phyloP scores from a whole-genome alignment of 495 filamentous ascomycete genomes.

The Amorphotheca resinae region DNA sequence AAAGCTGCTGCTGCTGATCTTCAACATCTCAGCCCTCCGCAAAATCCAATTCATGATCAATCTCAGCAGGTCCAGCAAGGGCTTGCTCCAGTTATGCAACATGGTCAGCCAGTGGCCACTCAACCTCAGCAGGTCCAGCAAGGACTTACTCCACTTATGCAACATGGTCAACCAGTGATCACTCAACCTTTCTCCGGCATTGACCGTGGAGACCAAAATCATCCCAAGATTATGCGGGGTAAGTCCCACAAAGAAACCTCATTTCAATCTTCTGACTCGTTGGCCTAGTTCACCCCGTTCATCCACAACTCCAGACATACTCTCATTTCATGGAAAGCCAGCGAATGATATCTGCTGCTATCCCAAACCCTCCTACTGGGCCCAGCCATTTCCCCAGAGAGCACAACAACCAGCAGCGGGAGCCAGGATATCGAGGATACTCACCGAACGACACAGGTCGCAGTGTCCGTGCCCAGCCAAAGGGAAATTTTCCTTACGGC shows the following conservation, averaged over 20 bases:
- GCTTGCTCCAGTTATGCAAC: background rate
- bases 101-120: background rate
- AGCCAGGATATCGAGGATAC: slow-evolving; percentile 5
- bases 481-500: background rate
- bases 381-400: background rate
- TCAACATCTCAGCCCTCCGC: background rate
- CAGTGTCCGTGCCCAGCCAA: background rate
- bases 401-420: background rate
- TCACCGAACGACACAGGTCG: slow-evolving; percentile 9
- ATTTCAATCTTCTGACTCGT: background rate
- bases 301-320: background rate
- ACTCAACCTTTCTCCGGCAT: background rate
- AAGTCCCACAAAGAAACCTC: background rate
- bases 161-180: background rate
- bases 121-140: background rate
- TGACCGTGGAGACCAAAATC: background rate
- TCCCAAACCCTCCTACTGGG: background rate
- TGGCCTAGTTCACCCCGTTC: background rate
- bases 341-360: background rate
- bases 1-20: background rate
- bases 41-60: background rate
- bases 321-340: background rate
- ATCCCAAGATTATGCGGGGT: background rate
- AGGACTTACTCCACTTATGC: background rate
- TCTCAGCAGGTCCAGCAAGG: background rate